Conservation (phyloP, 768 basidiomycete genomes). For the Boletus barrowsii region DNA sequence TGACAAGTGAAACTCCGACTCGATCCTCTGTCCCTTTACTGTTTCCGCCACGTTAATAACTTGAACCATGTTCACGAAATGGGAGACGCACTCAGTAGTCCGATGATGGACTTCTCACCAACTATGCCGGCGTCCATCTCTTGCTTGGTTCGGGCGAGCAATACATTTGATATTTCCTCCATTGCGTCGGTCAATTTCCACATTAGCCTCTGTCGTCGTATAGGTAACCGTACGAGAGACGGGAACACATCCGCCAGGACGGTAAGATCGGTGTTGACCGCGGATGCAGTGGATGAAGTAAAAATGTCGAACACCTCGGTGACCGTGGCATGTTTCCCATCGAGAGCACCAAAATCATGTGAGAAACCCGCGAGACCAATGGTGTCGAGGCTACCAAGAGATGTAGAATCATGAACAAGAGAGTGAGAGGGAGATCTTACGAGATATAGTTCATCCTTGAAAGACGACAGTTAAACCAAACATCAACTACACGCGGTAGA, state of each 20-base stretch:
- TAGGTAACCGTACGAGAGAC: constrained; percentile 36
- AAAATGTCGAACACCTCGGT: constrained; percentile 40
- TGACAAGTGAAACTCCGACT: constrained; percentile 25
- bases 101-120: constrained; percentile 25
- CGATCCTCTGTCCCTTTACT: constrained; percentile 38
- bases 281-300: constrained; percentile 17
- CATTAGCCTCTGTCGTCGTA: constrained; percentile 28
- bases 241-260: constrained; percentile 40
- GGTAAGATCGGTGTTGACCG: constrained; percentile 30
- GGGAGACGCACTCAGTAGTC: constrained; percentile 20
- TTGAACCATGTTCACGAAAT: background rate
- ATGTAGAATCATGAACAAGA: background rate
- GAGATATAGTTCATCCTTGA: constrained; percentile 35
- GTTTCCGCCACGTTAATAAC: background rate
- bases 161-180: constrained; percentile 38
- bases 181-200: constrained; percentile 35
- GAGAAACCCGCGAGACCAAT: constrained; percentile 62
- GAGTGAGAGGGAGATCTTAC: constrained; percentile 10
- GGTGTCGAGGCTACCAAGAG: constrained; percentile 43
- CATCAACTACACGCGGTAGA: too few relatives aligned
- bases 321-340: constrained; percentile 44
- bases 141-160: constrained; percentile 37
- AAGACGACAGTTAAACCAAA: background rate
- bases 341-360: constrained; percentile 54
- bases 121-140: constrained; percentile 28